Evolutionary conservation across 129 eudicot species (phyloP).

Genomic region (Arctium minus): DNA sequence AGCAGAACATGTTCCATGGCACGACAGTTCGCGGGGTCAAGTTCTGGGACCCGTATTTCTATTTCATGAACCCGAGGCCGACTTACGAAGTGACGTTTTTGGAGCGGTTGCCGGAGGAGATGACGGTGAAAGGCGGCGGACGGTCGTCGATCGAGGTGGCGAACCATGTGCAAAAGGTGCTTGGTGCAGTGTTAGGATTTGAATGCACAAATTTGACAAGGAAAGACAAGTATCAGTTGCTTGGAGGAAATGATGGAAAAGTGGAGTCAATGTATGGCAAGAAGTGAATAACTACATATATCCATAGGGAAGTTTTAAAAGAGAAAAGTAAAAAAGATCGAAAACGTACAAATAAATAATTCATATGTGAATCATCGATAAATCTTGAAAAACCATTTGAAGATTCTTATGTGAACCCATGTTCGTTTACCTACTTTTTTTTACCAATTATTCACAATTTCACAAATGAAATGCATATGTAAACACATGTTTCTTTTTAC

Average conservation of each 20-base stretch:
- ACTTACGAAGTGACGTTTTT: conserved; percentile 74
- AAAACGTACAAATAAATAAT: background rate
- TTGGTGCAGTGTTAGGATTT: conserved; percentile 65
- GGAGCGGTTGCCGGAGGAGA: conserved; percentile 65
- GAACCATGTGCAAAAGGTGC: conserved; percentile 72
- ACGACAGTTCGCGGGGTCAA: conserved; percentile 78
- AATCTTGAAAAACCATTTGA: background rate
- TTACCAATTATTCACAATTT: background rate
- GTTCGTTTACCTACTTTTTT: no score
- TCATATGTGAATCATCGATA: background rate
- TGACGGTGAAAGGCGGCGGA: conserved; percentile 69
- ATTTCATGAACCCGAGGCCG: conserved; percentile 87
- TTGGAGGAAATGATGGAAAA: conserved; percentile 97
- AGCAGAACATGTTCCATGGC: conserved; percentile 75
- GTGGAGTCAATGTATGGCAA: conserved; percentile 81
- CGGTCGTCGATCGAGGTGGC: conserved; percentile 78
- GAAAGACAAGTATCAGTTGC: conserved; percentile 87
- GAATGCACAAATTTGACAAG: conserved; percentile 90
- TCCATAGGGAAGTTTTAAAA: background rate
- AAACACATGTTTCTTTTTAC: background rate
- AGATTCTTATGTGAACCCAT: background rate
- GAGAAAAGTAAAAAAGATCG: background rate
- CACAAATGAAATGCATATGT: background rate
- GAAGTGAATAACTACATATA: conserved; percentile 24
- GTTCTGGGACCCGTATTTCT: conserved; percentile 82